Evolutionary conservation across 306 rosid species (phyloP).

Genomic region (Castanea crenata): DNA sequence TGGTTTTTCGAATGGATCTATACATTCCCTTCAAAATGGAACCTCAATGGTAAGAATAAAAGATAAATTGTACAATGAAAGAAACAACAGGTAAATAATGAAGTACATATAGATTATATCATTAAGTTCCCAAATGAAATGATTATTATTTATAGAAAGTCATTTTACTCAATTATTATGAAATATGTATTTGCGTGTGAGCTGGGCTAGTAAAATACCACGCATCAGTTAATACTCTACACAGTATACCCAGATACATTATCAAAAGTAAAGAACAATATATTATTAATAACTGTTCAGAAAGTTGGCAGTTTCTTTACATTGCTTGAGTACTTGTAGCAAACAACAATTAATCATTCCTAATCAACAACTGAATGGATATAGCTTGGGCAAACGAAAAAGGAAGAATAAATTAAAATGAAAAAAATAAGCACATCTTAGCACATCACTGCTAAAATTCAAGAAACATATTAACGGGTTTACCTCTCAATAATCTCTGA

Average conservation of each 20-base stretch:
- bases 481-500: conserved; percentile 72
- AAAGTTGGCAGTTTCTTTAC: neutral
- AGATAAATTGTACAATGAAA: neutral
- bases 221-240: neutral
- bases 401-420: neutral
- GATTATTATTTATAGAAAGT: neutral
- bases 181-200: neutral
- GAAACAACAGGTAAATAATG: neutral
- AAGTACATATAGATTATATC: neutral
- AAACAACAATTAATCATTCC: neutral
- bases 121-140: neutral
- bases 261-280: neutral
- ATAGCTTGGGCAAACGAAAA: neutral
- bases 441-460: neutral
- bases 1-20: conserved; percentile 88
- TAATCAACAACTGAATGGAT: neutral
- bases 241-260: neutral
- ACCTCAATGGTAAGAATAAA: conserved; percentile 15
- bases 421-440: neutral
- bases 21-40: conserved; percentile 63
- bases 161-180: neutral
- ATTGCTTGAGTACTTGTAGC: neutral
- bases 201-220: neutral
- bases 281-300: neutral
- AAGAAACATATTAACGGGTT: neutral